phyloP scores from a whole-genome alignment of 345 rosid species.

The Draba incana region DNA sequence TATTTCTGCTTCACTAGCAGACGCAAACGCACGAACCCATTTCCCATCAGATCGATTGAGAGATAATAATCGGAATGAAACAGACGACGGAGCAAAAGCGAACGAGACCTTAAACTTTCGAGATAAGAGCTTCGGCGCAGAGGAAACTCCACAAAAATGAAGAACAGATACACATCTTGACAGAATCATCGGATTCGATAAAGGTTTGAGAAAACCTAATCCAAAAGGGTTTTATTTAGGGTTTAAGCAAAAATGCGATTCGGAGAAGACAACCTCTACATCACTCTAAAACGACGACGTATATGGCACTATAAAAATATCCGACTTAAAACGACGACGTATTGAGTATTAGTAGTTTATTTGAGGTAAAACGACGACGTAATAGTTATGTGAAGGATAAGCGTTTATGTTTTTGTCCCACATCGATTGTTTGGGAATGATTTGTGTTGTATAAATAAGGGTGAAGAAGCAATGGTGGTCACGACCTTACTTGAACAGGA shows the following conservation, averaged over 20 bases:
- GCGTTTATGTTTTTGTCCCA: background rate
- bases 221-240: conserved; percentile 41
- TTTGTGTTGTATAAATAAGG: background rate
- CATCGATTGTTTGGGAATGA: background rate
- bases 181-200: conserved; percentile 46
- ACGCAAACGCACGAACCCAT: conserved; percentile 43
- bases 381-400: background rate
- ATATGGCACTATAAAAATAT: no score
- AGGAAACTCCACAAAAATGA: conserved; percentile 44
- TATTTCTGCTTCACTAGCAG: conserved; percentile 41
- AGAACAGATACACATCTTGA: conserved; percentile 55
- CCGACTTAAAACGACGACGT: conserved; percentile 3
- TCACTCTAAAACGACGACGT: background rate
- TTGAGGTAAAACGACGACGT: background rate
- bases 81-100: conserved; percentile 38
- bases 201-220: conserved; percentile 20
- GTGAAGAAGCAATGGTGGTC: rapidly evolving
- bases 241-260: conserved; percentile 45
- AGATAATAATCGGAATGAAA: conserved; percentile 42
- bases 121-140: conserved; percentile 48
- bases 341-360: background rate
- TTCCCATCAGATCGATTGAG: conserved; percentile 41
- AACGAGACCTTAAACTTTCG: conserved; percentile 44
- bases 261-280: conserved; percentile 16
- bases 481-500: conserved; percentile 34